Conservation (phyloP, 257 asterid genomes). For the Datura wrightii region DNA sequence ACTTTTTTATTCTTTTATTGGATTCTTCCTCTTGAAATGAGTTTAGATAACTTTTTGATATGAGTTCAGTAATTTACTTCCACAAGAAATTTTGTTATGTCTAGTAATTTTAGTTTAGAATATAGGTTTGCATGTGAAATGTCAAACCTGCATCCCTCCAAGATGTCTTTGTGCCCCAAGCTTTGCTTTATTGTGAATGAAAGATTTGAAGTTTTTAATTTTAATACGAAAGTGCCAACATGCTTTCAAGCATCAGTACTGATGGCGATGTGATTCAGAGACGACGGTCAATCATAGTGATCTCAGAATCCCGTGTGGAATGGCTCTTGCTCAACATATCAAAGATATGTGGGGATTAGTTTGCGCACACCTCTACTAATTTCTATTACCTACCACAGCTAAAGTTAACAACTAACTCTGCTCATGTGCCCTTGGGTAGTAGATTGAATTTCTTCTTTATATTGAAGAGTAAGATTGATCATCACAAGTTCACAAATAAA, state of each 20-base stretch:
- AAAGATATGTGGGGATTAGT: not conserved
- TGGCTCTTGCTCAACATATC: not conserved
- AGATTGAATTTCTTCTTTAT: not conserved
- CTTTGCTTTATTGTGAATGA: too few species aligned
- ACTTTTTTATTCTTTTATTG: not conserved
- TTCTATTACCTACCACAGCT: too few species aligned
- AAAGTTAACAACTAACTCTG: not conserved
- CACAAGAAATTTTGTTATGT: not conserved
- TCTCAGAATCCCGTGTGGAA: not conserved
- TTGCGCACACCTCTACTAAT: not conserved
- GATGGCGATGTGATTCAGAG: too few species aligned
- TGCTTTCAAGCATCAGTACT: too few species aligned
- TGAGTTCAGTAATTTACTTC: not conserved
- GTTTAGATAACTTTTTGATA: not conserved
- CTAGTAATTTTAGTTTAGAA: not conserved
- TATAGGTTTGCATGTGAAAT: too few species aligned
- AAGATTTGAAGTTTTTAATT: too few species aligned
- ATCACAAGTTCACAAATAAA: slow-evolving; percentile 23
- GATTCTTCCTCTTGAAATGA: not conserved
- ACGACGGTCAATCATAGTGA: not conserved
- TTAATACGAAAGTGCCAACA: too few species aligned
- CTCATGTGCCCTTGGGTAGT: not conserved
- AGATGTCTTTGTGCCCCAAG: too few species aligned
- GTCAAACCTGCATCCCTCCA: too few species aligned
- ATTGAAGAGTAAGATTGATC: not conserved